Evolutionary conservation across 2,329 filamentous ascomycete species (phyloP), one percentile per base, ranked within the genome.

Genomic region (Thielaviopsis ethacetica): DNA sequence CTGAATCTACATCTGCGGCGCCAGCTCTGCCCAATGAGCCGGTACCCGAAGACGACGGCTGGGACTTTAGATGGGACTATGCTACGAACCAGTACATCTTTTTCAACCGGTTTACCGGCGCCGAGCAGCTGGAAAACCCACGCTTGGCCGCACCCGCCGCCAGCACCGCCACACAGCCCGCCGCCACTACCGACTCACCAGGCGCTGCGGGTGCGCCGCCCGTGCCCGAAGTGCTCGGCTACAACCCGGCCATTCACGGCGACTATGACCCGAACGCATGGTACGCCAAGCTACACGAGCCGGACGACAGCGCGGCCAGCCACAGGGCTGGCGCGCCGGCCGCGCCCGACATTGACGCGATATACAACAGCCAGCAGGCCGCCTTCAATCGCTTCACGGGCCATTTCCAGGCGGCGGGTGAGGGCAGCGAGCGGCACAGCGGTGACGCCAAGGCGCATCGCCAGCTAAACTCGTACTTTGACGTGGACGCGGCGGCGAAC

Each of bases 251-350:
- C 24, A 91, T 98, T 53, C 93, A 98, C 69, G 93, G 93, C 65
- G 86, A 91, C 73, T 98, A 96, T 74, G 93, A 98, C 67, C 90
- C 91, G 3, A 93, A 85, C 62, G 91, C 93, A n/a, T 87, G 90
- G 74, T 98, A 98, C 69, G 91, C 93, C 12, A 79, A 87, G 67
- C 15, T 62, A 12, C 69, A 76, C 52, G 70, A 73, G 62, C 27
- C 70, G 6, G 66, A 69, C 0, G 66, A 69, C 0, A 57, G 62
- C 38, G 57, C 59, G 38, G 63, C 63, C 13, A 62, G 68, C 15
- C 63, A 65, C 7, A 9, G 10, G 30, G 10, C 10, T 9, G 2
- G 10, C 10, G 30, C 30, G 5, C 60, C 64, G 59, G 66, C 74
- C 22, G 71, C 69, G 51, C 66, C 70, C 52, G 69, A 59, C 38